Conservation (phyloP, 1,284 basidiomycete species). For the Cutaneotrichosporon spelunceum region DNA sequence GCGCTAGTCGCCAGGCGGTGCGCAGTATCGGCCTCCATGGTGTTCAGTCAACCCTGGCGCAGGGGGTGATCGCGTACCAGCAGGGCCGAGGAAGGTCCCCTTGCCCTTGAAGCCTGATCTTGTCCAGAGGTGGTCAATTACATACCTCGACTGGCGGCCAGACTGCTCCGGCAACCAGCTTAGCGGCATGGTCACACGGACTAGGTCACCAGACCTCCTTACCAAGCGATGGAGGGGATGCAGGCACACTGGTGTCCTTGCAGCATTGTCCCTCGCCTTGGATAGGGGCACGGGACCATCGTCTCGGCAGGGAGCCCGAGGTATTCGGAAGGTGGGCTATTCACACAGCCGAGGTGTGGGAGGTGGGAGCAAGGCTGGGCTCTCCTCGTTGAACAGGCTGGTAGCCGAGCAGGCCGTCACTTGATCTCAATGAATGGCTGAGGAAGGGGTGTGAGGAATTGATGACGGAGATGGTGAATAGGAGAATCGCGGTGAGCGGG, state of each 20-base stretch:
- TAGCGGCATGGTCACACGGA: background rate
- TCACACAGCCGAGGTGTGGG: background rate
- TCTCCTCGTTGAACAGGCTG: background rate
- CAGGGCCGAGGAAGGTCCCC: too few relatives aligned
- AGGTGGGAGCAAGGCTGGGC: background rate
- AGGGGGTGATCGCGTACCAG: too few relatives aligned
- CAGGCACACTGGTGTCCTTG: background rate
- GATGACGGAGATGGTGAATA: slow-evolving; percentile 8
- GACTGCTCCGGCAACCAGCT: too few relatives aligned
- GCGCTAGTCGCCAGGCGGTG: too few relatives aligned
- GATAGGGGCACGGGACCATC: background rate
- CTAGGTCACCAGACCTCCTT: background rate
- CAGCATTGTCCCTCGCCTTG: background rate
- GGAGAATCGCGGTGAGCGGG: background rate
- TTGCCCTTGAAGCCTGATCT: too few relatives aligned
- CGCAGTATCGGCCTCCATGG: too few relatives aligned
- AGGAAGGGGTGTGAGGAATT: background rate
- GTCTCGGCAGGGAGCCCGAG: background rate
- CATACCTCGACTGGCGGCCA: too few relatives aligned
- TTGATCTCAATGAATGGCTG: background rate
- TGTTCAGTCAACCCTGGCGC: too few relatives aligned
- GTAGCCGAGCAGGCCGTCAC: background rate
- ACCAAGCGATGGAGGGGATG: background rate
- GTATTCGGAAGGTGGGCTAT: background rate
- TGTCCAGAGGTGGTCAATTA: too few relatives aligned